Percentiles rank a stretch among this genome's conserved stretches.
These are phyloP conservation scores for Hypoxylon sp. DNA, from an alignment of 2,329 filamentous ascomycete species.

Conservation along the genomic window DNA sequence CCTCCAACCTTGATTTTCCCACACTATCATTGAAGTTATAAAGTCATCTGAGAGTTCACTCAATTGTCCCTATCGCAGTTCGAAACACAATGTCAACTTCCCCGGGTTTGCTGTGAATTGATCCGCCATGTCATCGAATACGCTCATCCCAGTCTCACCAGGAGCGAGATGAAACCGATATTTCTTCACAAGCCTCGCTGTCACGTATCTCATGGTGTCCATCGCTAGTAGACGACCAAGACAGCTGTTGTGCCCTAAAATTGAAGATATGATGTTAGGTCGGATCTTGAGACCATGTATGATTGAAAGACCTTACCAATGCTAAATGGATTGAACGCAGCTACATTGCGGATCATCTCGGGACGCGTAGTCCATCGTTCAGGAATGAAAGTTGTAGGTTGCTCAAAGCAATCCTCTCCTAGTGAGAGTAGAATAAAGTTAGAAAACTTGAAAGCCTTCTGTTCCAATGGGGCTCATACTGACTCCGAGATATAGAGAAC, in stretches of 20 bases:
- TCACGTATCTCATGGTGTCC: slow-evolving; percentile 49
- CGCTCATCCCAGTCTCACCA: slow-evolving; percentile 57
- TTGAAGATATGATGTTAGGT: neutral
- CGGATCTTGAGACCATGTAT: neutral
- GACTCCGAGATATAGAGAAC: neutral
- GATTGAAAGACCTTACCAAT: neutral
- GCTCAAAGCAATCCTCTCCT: slow-evolving; percentile 9
- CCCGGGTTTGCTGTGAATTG: slow-evolving; percentile 3
- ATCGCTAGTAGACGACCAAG: slow-evolving; percentile 50
- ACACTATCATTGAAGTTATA: no score
- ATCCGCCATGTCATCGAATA: slow-evolving; percentile 12
- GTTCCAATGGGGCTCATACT: neutral
- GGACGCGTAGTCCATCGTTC: neutral
- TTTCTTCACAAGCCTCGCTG: slow-evolving; percentile 44
- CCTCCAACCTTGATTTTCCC: no score
- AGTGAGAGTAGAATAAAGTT: neutral
- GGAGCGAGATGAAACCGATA: slow-evolving; percentile 51
- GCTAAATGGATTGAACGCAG: neutral
- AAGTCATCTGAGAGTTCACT: neutral
- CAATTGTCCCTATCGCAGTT: neutral
- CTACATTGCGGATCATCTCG: neutral
- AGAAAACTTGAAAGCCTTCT: neutral
- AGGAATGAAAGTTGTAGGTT: neutral
- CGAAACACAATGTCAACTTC: neutral
- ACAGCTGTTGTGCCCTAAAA: neutral